Base-by-base conservation (phyloP, 345 rosid species). In the Barbarea vulgaris region DNA sequence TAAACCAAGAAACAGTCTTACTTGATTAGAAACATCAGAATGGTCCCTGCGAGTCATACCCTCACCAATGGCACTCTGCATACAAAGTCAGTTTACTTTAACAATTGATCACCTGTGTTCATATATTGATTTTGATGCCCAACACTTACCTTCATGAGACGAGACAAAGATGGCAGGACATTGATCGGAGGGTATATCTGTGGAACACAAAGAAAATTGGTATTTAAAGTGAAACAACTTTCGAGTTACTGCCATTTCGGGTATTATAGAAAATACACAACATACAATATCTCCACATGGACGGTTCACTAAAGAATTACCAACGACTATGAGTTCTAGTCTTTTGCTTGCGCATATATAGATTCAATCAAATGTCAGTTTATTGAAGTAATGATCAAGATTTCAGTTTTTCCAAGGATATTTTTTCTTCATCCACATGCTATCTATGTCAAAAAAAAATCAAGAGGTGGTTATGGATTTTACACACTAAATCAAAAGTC, bases 11-110 rank as follows among this genome's bases (percentile, higher is more conserved):
- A 46, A 52, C 13, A 42, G 59, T 36, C 80, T 73, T 50, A 89
- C 98, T 91, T 93, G 98, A 82, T 91, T 93, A 71, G 97, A 93
- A 69, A 93, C 96, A 81, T 93, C 97, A 11, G 98, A 61, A 78
- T 93, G 98, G 84, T 91, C 98, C 67, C 85, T 76, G 36, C 96
- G 94, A 46, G 98, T 90, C 96, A 90, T 93, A 48, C 98, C 98
- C 79, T 93, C 98, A 54, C 98, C 98, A 74, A 93, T 90, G 56
- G 96, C 98, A 93, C 98, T 93, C 98, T 92, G 83, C 82, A 75
- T 12, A 70, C 47, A 70, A 60, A 19, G 34, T 34, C 31, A 30
- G 9, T 21, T 48, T 8, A 34, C 67, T 48, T 71, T 7, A 50
- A 24, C 60, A 33, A 48, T 2, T 28, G 46, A 24, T 19, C 36